Evolutionary conservation across 192 early-diverging fungal species (phyloP), one percentile per base, ranked within the genome.

Genomic region (Haplosporangium gracile): DNA sequence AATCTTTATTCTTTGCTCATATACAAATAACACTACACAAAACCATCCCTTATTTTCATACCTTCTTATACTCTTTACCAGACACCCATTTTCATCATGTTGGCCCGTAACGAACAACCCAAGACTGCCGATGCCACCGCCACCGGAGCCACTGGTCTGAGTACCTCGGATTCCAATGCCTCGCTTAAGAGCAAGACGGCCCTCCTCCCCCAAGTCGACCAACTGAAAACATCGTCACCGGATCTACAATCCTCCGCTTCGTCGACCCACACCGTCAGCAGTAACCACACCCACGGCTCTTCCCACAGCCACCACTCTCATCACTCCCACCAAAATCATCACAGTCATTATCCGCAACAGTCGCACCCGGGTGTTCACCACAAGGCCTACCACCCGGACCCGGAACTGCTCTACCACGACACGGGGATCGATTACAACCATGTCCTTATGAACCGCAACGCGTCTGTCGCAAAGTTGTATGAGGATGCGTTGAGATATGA

Each of bases 401-500:
- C 84, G 0, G 85, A 89, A 71, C 79, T 73, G 36, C 57, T 87
- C 36, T 87, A 89, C 57, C 85, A 87, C 36, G 86, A 89, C 72
- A 87, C 82, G 15, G 85, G 87, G 76, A 94, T 97, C 75, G 96
- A 97, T 87, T 96, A 92, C 83, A 92, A 92, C 89, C 95, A 96
- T 88, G 92, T 93, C 87, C 90, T 95, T 68, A 96, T 98, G 90
- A 95, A 95, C 83, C 93, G 96, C 63, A 98, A 99, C 81, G 92
- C 94, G 40, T 93, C 95, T 5, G 93, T 96, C 39, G 93, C 97
- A 75, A 94, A 96, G 69, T 92, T 98, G 32, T 99, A 99, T 89
- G 97, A 98, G 89, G 95, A 97, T 73, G 97, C 97, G 32, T 91
- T 99, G 73, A 89, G 89, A 72, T 89, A 95, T 89, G 97, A 99